phyloP scores from a whole-genome alignment of 2,329 filamentous ascomycete genomes.

The Fusarium guadeloupense region DNA sequence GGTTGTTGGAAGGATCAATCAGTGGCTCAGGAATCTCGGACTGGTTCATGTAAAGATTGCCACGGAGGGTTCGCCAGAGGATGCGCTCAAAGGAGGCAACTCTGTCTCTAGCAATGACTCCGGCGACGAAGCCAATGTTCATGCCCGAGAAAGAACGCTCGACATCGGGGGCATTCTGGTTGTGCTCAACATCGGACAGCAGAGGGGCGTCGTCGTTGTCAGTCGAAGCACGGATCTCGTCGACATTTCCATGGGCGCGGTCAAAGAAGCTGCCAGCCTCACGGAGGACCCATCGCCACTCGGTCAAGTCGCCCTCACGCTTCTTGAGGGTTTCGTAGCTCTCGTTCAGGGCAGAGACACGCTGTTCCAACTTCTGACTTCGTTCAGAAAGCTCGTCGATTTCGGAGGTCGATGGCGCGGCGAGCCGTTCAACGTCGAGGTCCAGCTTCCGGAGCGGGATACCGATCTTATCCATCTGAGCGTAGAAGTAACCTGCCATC shows the following conservation, averaged over 20 bases:
- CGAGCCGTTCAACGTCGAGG: constrained; percentile 86
- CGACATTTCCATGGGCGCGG: constrained; percentile 92
- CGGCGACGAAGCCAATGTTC: constrained; percentile 98
- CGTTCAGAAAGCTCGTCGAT: constrained; percentile 96
- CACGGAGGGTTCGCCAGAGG: constrained; percentile 94
- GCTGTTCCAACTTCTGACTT: constrained; percentile 90
- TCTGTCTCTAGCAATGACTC: constrained; percentile 91
- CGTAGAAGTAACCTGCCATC: constrained; percentile 82
- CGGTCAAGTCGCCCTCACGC: constrained; percentile 93
- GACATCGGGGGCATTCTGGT: constrained; percentile 71
- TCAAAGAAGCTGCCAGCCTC: constrained; percentile 99
- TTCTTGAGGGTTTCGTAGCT: constrained; percentile 99
- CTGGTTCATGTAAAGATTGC: constrained; percentile 99
- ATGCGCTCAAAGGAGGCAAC: constrained; percentile 97
- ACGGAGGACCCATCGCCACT: constrained; percentile 97
- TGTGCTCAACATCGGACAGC: constrained; percentile 90
- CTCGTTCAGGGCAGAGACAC: constrained; percentile 91
- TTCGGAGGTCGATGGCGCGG: constrained; percentile 88
- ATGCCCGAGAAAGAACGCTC: constrained; percentile 94
- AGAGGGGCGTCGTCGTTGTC: constrained; percentile 93
- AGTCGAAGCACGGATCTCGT: constrained; percentile 92
- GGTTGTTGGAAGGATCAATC: constrained; percentile 90
- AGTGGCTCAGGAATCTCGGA: constrained; percentile 96
- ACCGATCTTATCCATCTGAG: constrained; percentile 92
- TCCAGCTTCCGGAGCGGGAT: constrained; percentile 90